Evolutionary conservation across 768 basidiomycete genomes (phyloP), one percentile per base, ranked within the genome.

Genomic region (Amanita polypyramis): DNA sequence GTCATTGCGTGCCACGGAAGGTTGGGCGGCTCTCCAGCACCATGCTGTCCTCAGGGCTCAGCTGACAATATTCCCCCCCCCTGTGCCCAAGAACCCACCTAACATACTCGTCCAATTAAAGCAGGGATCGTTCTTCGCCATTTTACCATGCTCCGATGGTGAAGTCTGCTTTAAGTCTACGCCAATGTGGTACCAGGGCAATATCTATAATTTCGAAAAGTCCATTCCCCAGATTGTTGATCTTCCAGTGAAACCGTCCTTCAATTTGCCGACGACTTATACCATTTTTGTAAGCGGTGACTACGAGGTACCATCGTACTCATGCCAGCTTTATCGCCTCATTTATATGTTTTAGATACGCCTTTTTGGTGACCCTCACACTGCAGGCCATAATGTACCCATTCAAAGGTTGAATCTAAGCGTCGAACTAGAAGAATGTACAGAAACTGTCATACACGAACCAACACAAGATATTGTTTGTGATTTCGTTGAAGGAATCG

Each of bases 11-110:
- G 68, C 73, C 20, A 80, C 82, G 2, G 85, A 90, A 62, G 91
- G 91, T 10, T 93, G 91, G 91, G 83, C 89, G 19, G 82, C 77
- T 17, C 64, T 93, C 14, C 91, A 95, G 61, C 85, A 90, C 56
- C 80, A 90, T 55, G 72, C 76, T 6, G 64, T 91, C 25, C 69
- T 93, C 14, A 79, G 76, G 30, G 76, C 84, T 0, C 75, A 72
- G 8, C 50, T 93, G 4, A 80, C 74, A 1, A 51, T 92, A 14
- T 63, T 70, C 42, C 78, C 81, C 9, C 75, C 75, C 12, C 21
- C 12, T 33, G 49, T 27, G 51, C 56, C 39, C 30, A 21, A 17
- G 6, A 25, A 47, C 5, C 45, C 48, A 10, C 80, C 83, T 2
- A 61, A 70, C 10, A 64, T 92, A 39, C 67, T 71, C 2, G 67